Evolutionary conservation across 192 early-diverging fungal genomes (phyloP), one percentile per base, ranked within the genome.

Genomic region (Coemansia sp.): DNA sequence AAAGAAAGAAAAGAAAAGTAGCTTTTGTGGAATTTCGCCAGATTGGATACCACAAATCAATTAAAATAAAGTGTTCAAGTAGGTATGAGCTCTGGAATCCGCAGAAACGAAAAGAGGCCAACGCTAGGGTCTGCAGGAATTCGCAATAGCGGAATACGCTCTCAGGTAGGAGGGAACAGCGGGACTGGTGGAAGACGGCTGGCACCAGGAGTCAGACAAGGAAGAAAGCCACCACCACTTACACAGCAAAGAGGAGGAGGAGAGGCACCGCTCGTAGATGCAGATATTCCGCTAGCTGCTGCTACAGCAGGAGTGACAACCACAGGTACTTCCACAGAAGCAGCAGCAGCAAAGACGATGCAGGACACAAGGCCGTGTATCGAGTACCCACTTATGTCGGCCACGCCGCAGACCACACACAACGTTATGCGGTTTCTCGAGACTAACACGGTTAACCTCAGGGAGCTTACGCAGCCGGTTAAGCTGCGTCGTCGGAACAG

Each of bases 351-450:
- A 26, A 26, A 26, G 26, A 2, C 26, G 26, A 26, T 26, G 26
- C 15, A n/a, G 22, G 73, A 75, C 43, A 67, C 63, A 5, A 70
- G 74, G 16, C 19, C 49, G 15, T 82, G 70, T 0, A 69, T 71
- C 7, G 90, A 92, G 40, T 92, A 89, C 67, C 85, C 85, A 8
- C 77, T 92, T 0, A 80, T 90, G 56, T 88, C 90, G 6, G 74
- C 86, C 41, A 72, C 82, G 0, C 77, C 70, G 5, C 69, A 76
- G 36, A 82, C 84, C n/a, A 80, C 82, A 2, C 82, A 89, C 67
- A 84, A 91, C 67, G 78, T 92, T 16, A 88, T 92, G 86, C 86
- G 88, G 6, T 86, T 92, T 32, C 76, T 85, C n/a, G 68, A 82
- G 8, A 56, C 74, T 4, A 87, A 88, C 66, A 61, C 63, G 0